Evolutionary conservation across 2,329 filamentous ascomycete genomes (phyloP), one percentile per base, ranked within the genome.

Genomic region (Septoria linicola): DNA sequence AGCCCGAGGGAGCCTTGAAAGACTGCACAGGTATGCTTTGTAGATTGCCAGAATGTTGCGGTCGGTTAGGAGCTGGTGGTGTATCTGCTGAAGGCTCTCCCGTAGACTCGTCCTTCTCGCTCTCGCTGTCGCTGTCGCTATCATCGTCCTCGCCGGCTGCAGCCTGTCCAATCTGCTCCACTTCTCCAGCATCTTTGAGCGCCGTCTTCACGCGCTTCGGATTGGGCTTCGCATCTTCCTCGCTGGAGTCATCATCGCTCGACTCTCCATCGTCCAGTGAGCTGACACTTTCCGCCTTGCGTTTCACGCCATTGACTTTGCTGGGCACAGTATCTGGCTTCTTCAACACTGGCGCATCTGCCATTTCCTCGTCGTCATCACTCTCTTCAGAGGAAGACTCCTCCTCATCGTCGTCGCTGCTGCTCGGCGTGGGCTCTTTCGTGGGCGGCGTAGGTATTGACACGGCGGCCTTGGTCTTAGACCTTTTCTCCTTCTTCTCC

Each of bases 1-100:
- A 79, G 39, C 76, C 74, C 23, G 63, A 60, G 4, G 72, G 68
- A 16, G 72, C 67, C 20, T 68, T 37, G 50, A 59, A 68, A 1
- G 60, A 53, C 40, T 59, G 53, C 8, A 58, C 53, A 4, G 59
- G 52, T 49, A 66, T 53, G 42, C 48, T 51, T 27, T 48, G 32
- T n/a, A 48, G 25, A 6, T 48, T 36, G 21, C 23, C 43, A 14
- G 41, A 40, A 21, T 52, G 30, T 35, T 25, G 31, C 10, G 37
- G 13, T 14, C 42, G 20, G 21, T 23, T 42, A 1, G 30, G 23
- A 11, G 45, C 19, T 16, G 34, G 25, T 8, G 41, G 10, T 21
- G 46, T 41, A 20, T 42, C 34, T 17, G 51, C 40, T 4, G 45
- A 31, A 36, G 32, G 39, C 14, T 43, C 23, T 19, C 11, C 35